Conservation (phyloP, 75 land plant species). For the Selaginella tamariscina region DNA sequence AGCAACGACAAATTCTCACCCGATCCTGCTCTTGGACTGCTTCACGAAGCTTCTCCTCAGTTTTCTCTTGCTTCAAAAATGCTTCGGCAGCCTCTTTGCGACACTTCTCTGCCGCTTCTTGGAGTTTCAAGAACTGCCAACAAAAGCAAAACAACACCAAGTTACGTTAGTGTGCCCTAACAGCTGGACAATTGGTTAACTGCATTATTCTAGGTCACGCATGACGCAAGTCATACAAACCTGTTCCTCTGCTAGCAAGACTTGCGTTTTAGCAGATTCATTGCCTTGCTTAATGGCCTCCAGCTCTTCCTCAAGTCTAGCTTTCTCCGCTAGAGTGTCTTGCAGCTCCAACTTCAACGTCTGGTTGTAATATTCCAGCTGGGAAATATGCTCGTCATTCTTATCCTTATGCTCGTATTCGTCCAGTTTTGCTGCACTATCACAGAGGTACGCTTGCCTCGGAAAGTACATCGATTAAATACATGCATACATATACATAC, state of each 20-base stretch:
- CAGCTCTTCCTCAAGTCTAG: neutral
- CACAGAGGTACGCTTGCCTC: no score
- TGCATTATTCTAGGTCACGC: neutral
- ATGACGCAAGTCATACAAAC: neutral
- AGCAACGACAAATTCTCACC: neutral
- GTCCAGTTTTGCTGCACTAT: neutral
- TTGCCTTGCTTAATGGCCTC: neutral
- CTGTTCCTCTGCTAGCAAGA: constrained; percentile 7
- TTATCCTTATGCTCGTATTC: neutral
- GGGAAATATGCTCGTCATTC: neutral
- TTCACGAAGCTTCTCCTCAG: constrained; percentile 1
- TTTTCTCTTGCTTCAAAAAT: neutral
- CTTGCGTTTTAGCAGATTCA: neutral
- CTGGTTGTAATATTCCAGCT: constrained; percentile 8
- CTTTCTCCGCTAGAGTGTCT: constrained; percentile 8
- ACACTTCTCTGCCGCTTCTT: neutral
- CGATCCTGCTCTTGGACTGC: neutral
- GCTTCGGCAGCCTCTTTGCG: neutral
- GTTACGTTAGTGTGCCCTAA: no score
- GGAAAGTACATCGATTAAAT: neutral
- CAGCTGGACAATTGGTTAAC: no score
- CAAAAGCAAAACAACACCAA: neutral
- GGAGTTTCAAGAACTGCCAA: neutral
- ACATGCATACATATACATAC: neutral
- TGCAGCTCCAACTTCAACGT: constrained; percentile 12